Base-by-base conservation (phyloP, 2,329 filamentous ascomycete species). In the Colletotrichum incanum region DNA sequence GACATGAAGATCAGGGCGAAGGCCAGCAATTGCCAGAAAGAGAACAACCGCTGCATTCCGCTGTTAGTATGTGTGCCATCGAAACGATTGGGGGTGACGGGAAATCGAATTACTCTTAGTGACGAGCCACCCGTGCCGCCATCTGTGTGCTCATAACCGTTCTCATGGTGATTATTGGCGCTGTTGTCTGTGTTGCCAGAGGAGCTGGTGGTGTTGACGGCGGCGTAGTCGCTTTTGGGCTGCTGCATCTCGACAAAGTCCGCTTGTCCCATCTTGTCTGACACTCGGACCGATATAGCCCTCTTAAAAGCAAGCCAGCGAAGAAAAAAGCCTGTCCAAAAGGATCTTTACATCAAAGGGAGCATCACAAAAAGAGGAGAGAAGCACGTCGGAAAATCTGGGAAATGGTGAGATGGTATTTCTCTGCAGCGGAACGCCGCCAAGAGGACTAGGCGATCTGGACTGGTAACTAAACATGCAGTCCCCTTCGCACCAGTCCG, bases 1-100 rank as follows among this genome's bases (percentile, higher is more conserved):
- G 69, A 72, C 69, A 72, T 72, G 59, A 72, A 72, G 43, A 72
- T 72, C 7, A 72, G 14, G 16, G 69, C 69, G 37, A 72, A 72
- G 20, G 69, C 69, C 23, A 72, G 16, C 16, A 72, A 39, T 3
- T 72, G 69, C 69, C 69, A 72, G 23, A 72, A 72, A 5, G 69
- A 72, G 45, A 72, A 72, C 3, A 72, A 52, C 20, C 69, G 49
- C 69, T 72, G n/a, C 37, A 11, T 18, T 11, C 23, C n/a, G 6
- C n/a, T 26, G 31, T 64, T 4, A 68, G 65, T n/a, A 11, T 7
- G 12, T 11, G 4, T 26, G 14, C 47, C 39, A 20, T 8, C 14
- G n/a, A 37, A 23, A 2, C 1, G 6, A n/a, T 3, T 5, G 14
- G n/a, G 14, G n/a, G 14, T n/a, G 12, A 37, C 18, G 26, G 54